These are phyloP conservation scores for Rubus idaeus DNA, from an alignment of 306 rosid species.

Conservation along the genomic window DNA sequence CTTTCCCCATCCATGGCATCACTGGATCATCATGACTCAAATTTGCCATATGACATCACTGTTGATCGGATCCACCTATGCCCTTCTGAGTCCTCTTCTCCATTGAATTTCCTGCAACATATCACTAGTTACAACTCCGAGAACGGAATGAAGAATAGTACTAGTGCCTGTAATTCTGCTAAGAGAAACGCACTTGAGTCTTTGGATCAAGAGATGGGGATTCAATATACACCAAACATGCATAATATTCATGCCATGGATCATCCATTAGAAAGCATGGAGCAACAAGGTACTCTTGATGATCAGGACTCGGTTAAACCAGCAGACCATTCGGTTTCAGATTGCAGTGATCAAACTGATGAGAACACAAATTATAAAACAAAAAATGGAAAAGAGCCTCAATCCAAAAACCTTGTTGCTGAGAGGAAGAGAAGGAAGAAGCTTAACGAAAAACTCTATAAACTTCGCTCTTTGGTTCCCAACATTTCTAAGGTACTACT, in stretches of 20 bases:
- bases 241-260: constrained; percentile 33
- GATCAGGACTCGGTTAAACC: constrained; percentile 54
- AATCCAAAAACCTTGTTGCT: constrained; percentile 78
- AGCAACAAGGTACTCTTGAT: constrained; percentile 40
- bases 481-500: constrained; percentile 67
- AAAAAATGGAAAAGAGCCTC: constrained; percentile 69
- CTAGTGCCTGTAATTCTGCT: background rate
- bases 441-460: constrained; percentile 78
- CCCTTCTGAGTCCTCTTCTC: constrained; percentile 40
- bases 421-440: constrained; percentile 96
- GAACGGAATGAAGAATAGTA: constrained; percentile 31
- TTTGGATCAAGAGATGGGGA: constrained; percentile 42
- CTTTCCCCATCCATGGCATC: constrained; percentile 31
- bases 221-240: constrained; percentile 33
- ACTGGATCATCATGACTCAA: constrained; percentile 41
- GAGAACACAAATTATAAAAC: constrained; percentile 65
- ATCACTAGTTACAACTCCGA: constrained; percentile 42
- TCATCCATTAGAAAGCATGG: constrained; percentile 40
- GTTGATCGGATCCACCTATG: constrained; percentile 36
- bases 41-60: constrained; percentile 49
- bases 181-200: constrained; percentile 41
- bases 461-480: constrained; percentile 88
- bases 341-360: constrained; percentile 82
- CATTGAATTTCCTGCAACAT: constrained; percentile 66
- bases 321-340: constrained; percentile 60